Conservation (phyloP, 2,329 filamentous ascomycete species). For the Pestalotiopsis sp. region DNA sequence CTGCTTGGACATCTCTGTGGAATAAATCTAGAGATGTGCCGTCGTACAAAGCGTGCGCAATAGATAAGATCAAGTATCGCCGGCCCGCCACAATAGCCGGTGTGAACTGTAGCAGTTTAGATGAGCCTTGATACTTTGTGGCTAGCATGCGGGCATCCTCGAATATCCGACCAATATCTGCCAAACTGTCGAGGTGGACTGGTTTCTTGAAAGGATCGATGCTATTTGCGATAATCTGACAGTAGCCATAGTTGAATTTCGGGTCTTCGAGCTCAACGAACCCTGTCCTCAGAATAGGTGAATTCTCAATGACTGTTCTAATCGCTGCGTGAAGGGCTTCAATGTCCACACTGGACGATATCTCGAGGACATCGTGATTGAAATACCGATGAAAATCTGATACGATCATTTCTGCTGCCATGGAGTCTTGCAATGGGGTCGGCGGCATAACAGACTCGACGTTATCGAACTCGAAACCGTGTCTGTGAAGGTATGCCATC, state of each 20-base stretch:
- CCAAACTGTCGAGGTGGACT: constrained; percentile 27
- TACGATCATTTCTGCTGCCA: constrained; percentile 79
- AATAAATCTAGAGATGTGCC: constrained; percentile 80
- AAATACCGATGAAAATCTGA: constrained; percentile 79
- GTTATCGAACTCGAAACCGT: constrained; percentile 35
- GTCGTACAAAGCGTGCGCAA: constrained; percentile 88
- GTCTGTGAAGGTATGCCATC: constrained; percentile 35
- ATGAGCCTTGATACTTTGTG: constrained; percentile 33
- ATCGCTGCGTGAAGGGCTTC: constrained; percentile 63
- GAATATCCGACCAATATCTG: constrained; percentile 39
- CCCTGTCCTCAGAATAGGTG: constrained; percentile 74
- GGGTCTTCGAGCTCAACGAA: constrained; percentile 71
- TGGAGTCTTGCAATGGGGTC: constrained; percentile 84
- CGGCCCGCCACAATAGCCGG: constrained; percentile 37
- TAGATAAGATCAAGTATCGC: constrained; percentile 63
- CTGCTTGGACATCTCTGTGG: constrained; percentile 69
- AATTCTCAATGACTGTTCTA: constrained; percentile 56
- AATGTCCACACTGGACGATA: constrained; percentile 58
- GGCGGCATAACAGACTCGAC: constrained; percentile 69
- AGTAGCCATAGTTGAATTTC: constrained; percentile 51
- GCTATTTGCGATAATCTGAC: constrained; percentile 46
- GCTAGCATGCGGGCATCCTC: constrained; percentile 40
- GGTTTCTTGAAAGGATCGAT: constrained; percentile 20
- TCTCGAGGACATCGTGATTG: constrained; percentile 76
- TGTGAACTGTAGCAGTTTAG: constrained; percentile 51